phyloP scores from a whole-genome alignment of 805 yeast species.

The Millerozyma miso region DNA sequence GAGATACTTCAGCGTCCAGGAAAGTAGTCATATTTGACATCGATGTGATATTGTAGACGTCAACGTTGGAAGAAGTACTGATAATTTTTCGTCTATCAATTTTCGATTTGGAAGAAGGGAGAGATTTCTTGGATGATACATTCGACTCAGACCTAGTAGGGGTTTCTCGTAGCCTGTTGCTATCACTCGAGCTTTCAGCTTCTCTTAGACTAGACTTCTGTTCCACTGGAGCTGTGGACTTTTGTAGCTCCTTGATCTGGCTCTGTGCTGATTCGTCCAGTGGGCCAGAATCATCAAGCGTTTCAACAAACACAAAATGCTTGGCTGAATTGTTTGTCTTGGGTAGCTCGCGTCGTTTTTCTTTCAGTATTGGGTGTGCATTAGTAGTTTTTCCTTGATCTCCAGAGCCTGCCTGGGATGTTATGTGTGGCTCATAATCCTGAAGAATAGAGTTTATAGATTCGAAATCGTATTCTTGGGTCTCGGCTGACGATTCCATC shows the following conservation, averaged over 20 bases:
- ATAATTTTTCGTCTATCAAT: constrained; percentile 11
- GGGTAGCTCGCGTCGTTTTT: no score
- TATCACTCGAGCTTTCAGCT: neutral
- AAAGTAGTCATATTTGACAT: constrained; percentile 11
- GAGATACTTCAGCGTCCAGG: constrained; percentile 9
- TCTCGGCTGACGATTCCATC: constrained; percentile 7
- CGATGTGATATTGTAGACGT: constrained; percentile 13
- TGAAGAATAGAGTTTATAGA: constrained; percentile 29
- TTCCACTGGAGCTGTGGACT: neutral
- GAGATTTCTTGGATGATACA: neutral
- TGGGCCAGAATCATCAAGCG: constrained; percentile 19
- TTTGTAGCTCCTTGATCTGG: neutral
- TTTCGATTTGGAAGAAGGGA: constrained; percentile 1
- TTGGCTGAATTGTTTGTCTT: no score
- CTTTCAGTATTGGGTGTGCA: no score
- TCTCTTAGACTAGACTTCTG: neutral
- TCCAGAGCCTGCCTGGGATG: neutral
- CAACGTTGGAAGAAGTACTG: constrained; percentile 15
- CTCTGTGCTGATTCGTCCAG: neutral
- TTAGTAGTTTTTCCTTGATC: neutral
- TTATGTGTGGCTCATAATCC: constrained; percentile 15
- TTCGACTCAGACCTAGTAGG: neutral
- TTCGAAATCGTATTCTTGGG: constrained; percentile 18
- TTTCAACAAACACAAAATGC: constrained; percentile 24
- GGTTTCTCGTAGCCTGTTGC: neutral